Evolutionary conservation across 2,329 filamentous ascomycete genomes (phyloP).

Genomic region (Colletotrichum sublineola): DNA sequence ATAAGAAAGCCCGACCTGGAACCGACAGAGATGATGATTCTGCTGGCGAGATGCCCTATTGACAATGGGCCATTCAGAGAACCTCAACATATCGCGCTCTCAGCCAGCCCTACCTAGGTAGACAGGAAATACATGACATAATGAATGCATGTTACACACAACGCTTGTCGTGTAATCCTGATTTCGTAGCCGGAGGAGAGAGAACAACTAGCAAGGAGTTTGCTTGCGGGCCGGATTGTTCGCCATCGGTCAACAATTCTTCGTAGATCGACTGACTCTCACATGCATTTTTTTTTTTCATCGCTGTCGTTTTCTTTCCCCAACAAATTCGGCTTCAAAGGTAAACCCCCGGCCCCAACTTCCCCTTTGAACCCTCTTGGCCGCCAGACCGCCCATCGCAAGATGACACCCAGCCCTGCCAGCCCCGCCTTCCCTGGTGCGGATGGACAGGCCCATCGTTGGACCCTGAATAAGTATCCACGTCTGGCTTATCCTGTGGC

Average conservation of each 20-base stretch:
- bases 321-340: conserved; percentile 40
- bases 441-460: conserved; percentile 25
- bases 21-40: not conserved
- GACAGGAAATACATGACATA: not conserved
- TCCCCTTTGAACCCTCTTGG: conserved; percentile 41
- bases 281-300: conserved; percentile 30
- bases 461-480: conserved; percentile 34
- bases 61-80: not conserved
- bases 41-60: not conserved
- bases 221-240: conserved; percentile 14
- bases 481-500: conserved; percentile 14
- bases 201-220: conserved; percentile 27
- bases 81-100: conserved; percentile 7
- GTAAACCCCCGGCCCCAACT: conserved; percentile 38
- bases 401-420: conserved; percentile 28
- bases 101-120: not conserved
- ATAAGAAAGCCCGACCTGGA: conserved; percentile 11
- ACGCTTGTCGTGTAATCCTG: not conserved
- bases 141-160: not conserved
- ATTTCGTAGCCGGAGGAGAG: conserved; percentile 8
- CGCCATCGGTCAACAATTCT: conserved; percentile 36
- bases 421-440: conserved; percentile 24
- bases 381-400: conserved; percentile 42
- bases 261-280: conserved; percentile 38
- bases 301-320: conserved; percentile 23